Percentiles rank a stretch among this genome's conserved stretches.
phyloP scores from a whole-genome alignment of 768 basidiomycete genomes.

The Suillus subaureus region DNA sequence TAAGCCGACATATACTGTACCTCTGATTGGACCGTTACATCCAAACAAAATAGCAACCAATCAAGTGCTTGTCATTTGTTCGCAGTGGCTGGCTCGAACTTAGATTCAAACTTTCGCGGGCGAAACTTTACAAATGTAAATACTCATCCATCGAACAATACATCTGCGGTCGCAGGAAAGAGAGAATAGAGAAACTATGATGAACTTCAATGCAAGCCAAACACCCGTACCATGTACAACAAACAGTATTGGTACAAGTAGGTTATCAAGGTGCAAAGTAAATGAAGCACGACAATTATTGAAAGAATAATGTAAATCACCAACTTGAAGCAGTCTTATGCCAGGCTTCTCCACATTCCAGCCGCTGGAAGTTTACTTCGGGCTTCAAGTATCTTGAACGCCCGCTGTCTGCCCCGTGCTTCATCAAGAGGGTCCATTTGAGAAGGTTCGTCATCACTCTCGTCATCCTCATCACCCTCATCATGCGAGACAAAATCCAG shows the following conservation, averaged over 20 bases:
- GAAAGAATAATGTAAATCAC: constrained; percentile 33
- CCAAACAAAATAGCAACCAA: no score
- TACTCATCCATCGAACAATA: background rate
- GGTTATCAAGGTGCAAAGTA: constrained; percentile 35
- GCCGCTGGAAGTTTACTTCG: constrained; percentile 67
- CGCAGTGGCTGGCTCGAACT: no score
- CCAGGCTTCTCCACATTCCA: constrained; percentile 85
- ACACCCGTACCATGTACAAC: constrained; percentile 10
- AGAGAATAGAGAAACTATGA: background rate
- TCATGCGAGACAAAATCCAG: constrained; percentile 59
- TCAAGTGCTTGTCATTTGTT: no score
- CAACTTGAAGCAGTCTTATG: constrained; percentile 31
- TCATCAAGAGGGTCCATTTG: constrained; percentile 25
- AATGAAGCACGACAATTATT: constrained; percentile 35
- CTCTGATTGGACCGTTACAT: no score
- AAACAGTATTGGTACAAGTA: constrained; percentile 22
- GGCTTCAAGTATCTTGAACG: constrained; percentile 69
- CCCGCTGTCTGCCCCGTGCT: constrained; percentile 57
- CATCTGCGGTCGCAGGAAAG: background rate
- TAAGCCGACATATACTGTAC: no score
- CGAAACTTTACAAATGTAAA: background rate
- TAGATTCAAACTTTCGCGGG: no score
- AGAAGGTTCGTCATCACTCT: constrained; percentile 26
- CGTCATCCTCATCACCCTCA: constrained; percentile 47
- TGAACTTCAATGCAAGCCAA: constrained; percentile 34